Evolutionary conservation across 768 basidiomycete genomes (phyloP), one percentile per base, ranked within the genome.

Genomic region (Podaxis sp.): DNA sequence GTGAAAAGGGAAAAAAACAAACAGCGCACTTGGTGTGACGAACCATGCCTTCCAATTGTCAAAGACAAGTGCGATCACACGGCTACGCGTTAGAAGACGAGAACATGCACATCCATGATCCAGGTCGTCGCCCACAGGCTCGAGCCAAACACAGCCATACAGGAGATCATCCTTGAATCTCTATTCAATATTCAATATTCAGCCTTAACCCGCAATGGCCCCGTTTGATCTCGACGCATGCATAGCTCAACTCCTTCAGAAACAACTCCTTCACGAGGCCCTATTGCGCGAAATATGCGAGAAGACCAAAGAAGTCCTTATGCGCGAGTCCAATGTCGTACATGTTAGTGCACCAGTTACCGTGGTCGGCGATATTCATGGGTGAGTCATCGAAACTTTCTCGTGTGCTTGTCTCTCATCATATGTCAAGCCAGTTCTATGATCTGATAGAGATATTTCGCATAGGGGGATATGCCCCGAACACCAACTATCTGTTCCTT

Each of bases 391-490:
- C 40, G 59, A 46, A 58, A 53, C 2, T 56, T 60, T 37, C 48
- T 33, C 22, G 53, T 55, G 49, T 56, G 62, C 62, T 38, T 30
- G 59, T 62, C 66, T 68, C 74, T 78, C 68, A 81, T 76, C 71
- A 66, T 68, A 68, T 70, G n/a, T 66, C 75, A 86, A 97, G 96
- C 64, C 96, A 99, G 84, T 99, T 99, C 77, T 96, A 99, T 80
- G 96, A 99, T 81, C 84, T 99, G 69, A 92, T 99, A 75, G 96
- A 99, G 76, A 98, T 98, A 73, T 99, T 99, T 71, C 87, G 96
- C 55, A 99, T 99, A 86, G 96, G 97, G 62, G 96, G 96, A 41
- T 93, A 93, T 70, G 93, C 94, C 2, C 96, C 96, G 1, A 82
- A 96, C 71, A 99, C 96, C 41, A 99, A 99, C 75, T 99, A 99